phyloP scores from a whole-genome alignment of 495 filamentous ascomycete species.

The Podospora sp. region DNA sequence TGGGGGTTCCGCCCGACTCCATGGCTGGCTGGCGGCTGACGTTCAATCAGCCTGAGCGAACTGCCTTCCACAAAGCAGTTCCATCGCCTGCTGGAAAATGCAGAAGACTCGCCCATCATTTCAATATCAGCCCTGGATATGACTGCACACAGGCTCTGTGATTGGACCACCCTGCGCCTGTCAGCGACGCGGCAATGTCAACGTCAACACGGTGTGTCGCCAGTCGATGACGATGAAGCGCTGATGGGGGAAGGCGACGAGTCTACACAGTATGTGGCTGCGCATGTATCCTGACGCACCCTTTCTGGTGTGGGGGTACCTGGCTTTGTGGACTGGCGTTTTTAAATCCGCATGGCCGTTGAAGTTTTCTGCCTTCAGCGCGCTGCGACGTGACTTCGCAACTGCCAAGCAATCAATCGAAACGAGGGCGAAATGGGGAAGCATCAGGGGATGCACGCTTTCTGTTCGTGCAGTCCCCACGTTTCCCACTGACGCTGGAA shows the following conservation, averaged over 20 bases:
- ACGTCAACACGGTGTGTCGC: conserved; percentile 3
- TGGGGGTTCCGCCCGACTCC: background rate
- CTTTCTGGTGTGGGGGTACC: conserved; percentile 1
- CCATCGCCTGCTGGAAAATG: background rate
- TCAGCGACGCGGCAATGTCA: conserved; percentile 1
- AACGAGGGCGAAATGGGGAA: background rate
- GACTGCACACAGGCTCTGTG: background rate
- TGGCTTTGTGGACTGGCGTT: background rate
- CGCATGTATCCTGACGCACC: background rate
- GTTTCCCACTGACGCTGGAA: background rate
- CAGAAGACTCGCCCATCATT: background rate
- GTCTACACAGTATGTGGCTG: background rate
- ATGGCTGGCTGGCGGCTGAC: conserved; percentile 1
- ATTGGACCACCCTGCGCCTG: background rate
- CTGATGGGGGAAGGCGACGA: background rate
- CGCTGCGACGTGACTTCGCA: background rate
- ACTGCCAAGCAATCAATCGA: background rate
- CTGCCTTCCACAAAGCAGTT: background rate
- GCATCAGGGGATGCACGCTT: background rate
- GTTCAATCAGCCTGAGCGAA: conserved; percentile 7
- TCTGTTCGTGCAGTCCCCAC: no score
- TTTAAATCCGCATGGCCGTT: background rate
- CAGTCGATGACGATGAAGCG: conserved; percentile 11
- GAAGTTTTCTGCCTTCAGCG: background rate
- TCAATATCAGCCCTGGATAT: conserved; percentile 3